Base-by-base conservation (phyloP, 2,329 filamentous ascomycete genomes). In the Fusarium neocosmosporiellum region DNA sequence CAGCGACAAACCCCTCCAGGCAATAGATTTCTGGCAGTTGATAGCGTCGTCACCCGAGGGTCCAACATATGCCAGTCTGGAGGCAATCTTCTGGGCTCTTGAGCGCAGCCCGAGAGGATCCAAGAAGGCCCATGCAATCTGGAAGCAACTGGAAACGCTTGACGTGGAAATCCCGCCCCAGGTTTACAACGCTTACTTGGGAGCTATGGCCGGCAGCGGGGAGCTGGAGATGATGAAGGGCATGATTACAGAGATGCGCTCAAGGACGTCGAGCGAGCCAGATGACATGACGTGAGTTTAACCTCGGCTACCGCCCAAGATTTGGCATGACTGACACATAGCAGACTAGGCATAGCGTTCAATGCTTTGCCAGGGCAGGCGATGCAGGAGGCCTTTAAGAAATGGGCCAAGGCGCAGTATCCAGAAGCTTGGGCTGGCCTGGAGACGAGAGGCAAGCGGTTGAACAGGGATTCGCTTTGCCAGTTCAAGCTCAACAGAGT, bases 21-120 rank as follows among this genome's bases (percentile, higher is more conserved):
- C 93, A 1, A 84, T 97, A 71, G 90, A 92, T 57, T 94, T 94
- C 78, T 98, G 95, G 94, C 86, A 90, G 63, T 90, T 97, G 55
- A 95, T 99, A 65, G 91, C 92, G n/a, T 88, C 90, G 64, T 94
- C 92, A 0, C 86, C 88, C n/a, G 95, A 98, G 81, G 96, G 96
- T 0, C 96, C 96, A 0, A 93, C 92, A 2, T 94, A 96, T 76
- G 89, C 90, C 69, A 95, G 92, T 69, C 88, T 99, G 39, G 90
- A 92, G 53, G 92, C 96, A 36, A 92, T 95, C 3, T 94, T 99
- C 75, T 91, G 92, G 74, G 89, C 92, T 1, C 96, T 95, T 80
- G 92, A 97, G 80, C 85, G 84, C 69, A 85, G 85, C 67, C 86
- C 88, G 2, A 86, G 86, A 78, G 85, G 92, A 73, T 85, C 91